A percentile compares a stretch with the other conserved stretches of the same genome.
Evolutionary conservation across 2,329 filamentous ascomycete genomes (phyloP).

Genomic region (Fusarium verticillioides): DNA sequence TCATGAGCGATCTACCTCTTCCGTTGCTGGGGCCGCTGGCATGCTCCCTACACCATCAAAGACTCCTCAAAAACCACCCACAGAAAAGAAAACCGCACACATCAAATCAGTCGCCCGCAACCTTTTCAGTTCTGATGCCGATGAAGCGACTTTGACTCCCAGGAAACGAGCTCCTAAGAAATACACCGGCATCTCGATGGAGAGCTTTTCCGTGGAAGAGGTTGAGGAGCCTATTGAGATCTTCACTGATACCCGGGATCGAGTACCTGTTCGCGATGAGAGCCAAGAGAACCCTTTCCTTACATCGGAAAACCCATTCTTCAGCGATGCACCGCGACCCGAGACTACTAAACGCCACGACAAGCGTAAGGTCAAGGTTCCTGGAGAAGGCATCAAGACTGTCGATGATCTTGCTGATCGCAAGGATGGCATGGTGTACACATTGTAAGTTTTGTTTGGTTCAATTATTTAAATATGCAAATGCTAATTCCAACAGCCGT

Average conservation of each 20-base stretch:
- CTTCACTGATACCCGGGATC: conserved; percentile 83
- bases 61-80: conserved; percentile 74
- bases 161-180: conserved; percentile 69
- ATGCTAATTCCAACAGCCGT: conserved; percentile 64
- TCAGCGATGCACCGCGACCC: conserved; percentile 57
- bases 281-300: conserved; percentile 79
- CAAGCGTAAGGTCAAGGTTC: conserved; percentile 66
- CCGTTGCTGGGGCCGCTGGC: conserved; percentile 52
- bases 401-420: conserved; percentile 72
- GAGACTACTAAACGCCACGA: conserved; percentile 61
- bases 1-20: conserved; percentile 44
- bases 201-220: conserved; percentile 69
- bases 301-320: conserved; percentile 76
- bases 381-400: conserved; percentile 66
- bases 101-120: conserved; percentile 68
- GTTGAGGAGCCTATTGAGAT: conserved; percentile 72
- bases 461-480: not conserved
- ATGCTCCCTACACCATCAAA: conserved; percentile 84
- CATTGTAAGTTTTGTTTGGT: conserved; percentile 71
- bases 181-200: conserved; percentile 64
- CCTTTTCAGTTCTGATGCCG: conserved; percentile 69
- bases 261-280: conserved; percentile 74
- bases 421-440: conserved; percentile 78
- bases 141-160: conserved; percentile 68
- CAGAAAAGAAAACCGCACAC: conserved; percentile 60